Base-by-base conservation (phyloP, 2,329 filamentous ascomycete species). In the Penicillium sp. region DNA sequence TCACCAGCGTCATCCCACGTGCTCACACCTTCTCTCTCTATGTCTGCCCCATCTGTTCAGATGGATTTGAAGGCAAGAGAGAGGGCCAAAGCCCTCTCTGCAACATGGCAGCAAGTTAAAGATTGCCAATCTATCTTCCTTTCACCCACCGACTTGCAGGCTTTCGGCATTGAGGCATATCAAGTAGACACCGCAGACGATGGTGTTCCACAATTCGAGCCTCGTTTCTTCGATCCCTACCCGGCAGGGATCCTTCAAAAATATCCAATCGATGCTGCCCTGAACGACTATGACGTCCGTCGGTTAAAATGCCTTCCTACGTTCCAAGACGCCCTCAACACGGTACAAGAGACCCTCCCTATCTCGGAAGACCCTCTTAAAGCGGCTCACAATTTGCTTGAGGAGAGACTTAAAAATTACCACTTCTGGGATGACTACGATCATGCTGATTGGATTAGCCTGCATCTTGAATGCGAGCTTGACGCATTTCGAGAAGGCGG, bases 31-130 rank as follows among this genome's bases (percentile, higher is more conserved):
- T 18, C 32, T 35, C 32, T 36, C 32, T 22, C 14, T 5, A 36
- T 36, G 16, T 11, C 8, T 22, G 20, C 32, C 16, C 32, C 10
- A 36, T 13, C 20, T 36, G 18, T 18, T 18, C 16, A 36, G 32
- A 36, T 20, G 32, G 32, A 36, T 22, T 22, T 18, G 32, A 22
- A 36, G 11, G 32, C 9, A 36, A 36, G 20, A 22, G 11, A 22
- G 16, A 36, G 11, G 32, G 20, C 16, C 11, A 22, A 36, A 36
- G 22, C 5, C 1, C 3, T 36, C 7, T 22, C 2, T 16, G 32
- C 32, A 22, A 66, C 44, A 41, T 18, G 11, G 3, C 39, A 5
- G 14, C 39, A 41, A 29, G 4, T 41, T 18, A 14, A 29, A 28
- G 6, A 18, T 18, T 22, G 39, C 39, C 8, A 41, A 41, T 22